phyloP scores from a whole-genome alignment of 768 basidiomycete genomes.

The Termitomyces sp. region DNA sequence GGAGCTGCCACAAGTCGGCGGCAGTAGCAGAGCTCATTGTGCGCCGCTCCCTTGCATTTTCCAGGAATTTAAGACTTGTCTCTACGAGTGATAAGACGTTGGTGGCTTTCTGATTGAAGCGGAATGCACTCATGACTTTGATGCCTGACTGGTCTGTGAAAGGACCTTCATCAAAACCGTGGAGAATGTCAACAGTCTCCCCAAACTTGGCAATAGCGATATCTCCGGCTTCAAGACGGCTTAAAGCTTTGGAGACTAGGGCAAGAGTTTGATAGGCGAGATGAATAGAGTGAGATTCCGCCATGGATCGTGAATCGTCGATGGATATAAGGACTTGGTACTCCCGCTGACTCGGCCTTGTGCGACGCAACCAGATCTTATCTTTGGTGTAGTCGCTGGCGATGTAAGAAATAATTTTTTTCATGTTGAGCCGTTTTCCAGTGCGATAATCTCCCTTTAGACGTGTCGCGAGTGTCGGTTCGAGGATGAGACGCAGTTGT shows the following conservation, averaged over 20 bases:
- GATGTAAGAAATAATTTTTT: constrained; percentile 96
- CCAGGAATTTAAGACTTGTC: constrained; percentile 66
- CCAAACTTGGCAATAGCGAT: constrained; percentile 91
- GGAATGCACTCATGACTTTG: constrained; percentile 78
- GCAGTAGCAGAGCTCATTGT: constrained; percentile 56
- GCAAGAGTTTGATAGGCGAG: constrained; percentile 93
- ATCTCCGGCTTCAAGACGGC: constrained; percentile 92
- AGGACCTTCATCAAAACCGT: constrained; percentile 78
- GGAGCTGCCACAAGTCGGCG: constrained; percentile 91
- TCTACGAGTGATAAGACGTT: constrained; percentile 83
- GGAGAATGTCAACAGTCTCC: constrained; percentile 79
- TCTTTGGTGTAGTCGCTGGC: constrained; percentile 99
- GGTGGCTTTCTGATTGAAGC: constrained; percentile 85
- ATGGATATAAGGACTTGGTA: constrained; percentile 94
- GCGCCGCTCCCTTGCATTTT: constrained; percentile 69
- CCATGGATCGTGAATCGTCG: constrained; percentile 97
- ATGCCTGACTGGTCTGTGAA: constrained; percentile 79
- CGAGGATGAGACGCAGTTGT: constrained; percentile 92
- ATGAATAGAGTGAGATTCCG: constrained; percentile 86
- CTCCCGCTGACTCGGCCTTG: constrained; percentile 88
- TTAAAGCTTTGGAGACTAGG: constrained; percentile 85
- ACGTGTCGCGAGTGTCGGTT: constrained; percentile 90
- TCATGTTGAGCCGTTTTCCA: constrained; percentile 98
- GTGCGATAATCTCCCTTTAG: constrained; percentile 96
- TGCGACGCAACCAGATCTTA: constrained; percentile 97